Base-by-base conservation (phyloP, 2,329 filamentous ascomycete species). In the Diaporthe capsici region DNA sequence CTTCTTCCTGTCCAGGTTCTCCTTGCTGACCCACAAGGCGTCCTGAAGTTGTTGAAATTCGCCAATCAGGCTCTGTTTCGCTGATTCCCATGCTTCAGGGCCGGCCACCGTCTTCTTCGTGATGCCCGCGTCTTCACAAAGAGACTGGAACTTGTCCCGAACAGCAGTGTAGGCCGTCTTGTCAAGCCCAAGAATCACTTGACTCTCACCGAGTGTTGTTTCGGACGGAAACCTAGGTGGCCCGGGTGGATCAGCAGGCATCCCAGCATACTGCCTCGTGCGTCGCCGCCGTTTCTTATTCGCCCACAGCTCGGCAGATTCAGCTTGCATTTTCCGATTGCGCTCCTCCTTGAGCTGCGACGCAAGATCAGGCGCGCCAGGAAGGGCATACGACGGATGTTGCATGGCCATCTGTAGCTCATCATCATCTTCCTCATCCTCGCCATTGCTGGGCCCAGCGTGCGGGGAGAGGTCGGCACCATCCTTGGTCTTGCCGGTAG, bases 171-270 rank as follows among this genome's bases (percentile, higher is more conserved):
- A 97, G 57, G 90, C 85, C 1, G 87, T 83, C 67, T 88, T 90
- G 80, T 93, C 90, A 47, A 97, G 86, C 51, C 85, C 87, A 39
- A 97, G 86, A 76, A 92, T 93, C 17, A 88, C 88, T 81, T 95
- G 94, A 80, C 93, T 93, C 83, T 96, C 94, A 78, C 94, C 93
- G 75, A 97, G 90, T 0, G 94, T 96, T 17, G 93, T 96, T 83
- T 97, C 94, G 0, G 94, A 96, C 1, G 94, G 94, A 78, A 95
- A 97, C 31, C 94, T 91, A 20, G 93, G 92, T 28, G 92, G 90
- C 6, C 92, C 91, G 1, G 92, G 89, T 9, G 91, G 90, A 81
- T 94, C 93, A 51, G 92, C 89, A 20, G 93, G 91, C 37, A 94
- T 82, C 3, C 92, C 92, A 57, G 90, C 92, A 87, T 91, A 94